These are phyloP conservation scores for Myrica gale DNA, from an alignment of 306 rosid species.

Conservation along the genomic window DNA sequence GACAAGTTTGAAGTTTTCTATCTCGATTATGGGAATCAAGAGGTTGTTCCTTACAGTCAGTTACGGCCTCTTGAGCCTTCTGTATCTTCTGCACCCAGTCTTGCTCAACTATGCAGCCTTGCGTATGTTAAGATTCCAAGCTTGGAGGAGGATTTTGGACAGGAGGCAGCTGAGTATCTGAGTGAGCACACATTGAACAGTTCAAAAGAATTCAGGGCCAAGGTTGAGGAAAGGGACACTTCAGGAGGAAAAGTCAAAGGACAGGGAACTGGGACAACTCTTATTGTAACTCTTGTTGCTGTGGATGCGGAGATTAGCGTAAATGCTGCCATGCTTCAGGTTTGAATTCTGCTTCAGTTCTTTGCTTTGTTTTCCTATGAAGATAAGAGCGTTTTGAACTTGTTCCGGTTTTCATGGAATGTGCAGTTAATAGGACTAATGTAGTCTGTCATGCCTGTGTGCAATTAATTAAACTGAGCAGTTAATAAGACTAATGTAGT, in stretches of 20 bases:
- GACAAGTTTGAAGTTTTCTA: slow-evolving; percentile 90
- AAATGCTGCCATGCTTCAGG: slow-evolving; percentile 92
- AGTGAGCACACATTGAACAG: slow-evolving; percentile 57
- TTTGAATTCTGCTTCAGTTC: slow-evolving; percentile 26
- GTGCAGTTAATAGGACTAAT: background rate
- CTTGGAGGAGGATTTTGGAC: slow-evolving; percentile 90
- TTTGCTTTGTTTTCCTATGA: slow-evolving; percentile 8
- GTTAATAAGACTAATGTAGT: background rate
- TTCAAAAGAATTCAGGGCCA: slow-evolving; percentile 79
- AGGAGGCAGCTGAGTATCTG: slow-evolving; percentile 86
- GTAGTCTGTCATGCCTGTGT: background rate
- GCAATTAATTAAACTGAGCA: no score
- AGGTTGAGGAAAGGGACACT: slow-evolving; percentile 81
- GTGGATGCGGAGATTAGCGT: slow-evolving; percentile 81
- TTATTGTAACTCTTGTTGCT: slow-evolving; percentile 75
- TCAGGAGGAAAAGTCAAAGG: slow-evolving; percentile 89
- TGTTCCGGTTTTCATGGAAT: background rate
- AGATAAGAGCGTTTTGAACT: background rate
- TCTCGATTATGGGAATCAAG: slow-evolving; percentile 95
- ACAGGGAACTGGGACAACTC: slow-evolving; percentile 85
- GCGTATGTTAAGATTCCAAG: slow-evolving; percentile 77
- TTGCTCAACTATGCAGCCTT: slow-evolving; percentile 89
- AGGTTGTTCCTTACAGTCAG: slow-evolving; percentile 61
- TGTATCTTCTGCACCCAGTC: slow-evolving; percentile 78
- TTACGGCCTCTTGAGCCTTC: slow-evolving; percentile 81